These are phyloP conservation scores for Globisporangium nagaii DNA, from an alignment of 352 stramenopile genomes.

Conservation along the genomic window DNA sequence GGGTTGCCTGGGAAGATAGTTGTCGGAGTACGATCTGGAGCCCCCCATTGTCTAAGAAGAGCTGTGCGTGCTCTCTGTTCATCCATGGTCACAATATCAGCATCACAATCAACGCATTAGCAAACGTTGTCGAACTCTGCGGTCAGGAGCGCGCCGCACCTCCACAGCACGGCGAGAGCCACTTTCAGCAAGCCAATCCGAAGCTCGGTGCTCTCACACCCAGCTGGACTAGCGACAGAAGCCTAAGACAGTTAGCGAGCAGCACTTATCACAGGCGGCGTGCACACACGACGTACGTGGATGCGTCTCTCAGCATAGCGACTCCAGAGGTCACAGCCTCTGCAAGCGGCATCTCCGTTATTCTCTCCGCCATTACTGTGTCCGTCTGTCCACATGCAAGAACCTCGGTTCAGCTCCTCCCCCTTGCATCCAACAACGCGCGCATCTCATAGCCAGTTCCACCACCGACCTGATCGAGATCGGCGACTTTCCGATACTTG, in stretches of 20 bases:
- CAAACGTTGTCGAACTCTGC: too few relatives aligned
- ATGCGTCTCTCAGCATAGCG: background rate
- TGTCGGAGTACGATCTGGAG: background rate
- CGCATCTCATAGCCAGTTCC: background rate
- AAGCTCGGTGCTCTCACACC: conserved; percentile 1
- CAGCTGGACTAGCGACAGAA: conserved; percentile 7
- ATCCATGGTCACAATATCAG: too few relatives aligned
- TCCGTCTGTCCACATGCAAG: background rate
- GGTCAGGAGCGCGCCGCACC: conserved; percentile 2
- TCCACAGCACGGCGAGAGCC: conserved; percentile 21
- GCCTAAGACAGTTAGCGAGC: background rate
- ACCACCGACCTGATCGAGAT: conserved; percentile 1
- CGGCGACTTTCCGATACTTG: background rate
- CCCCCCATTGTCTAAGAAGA: background rate
- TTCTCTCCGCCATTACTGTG: background rate
- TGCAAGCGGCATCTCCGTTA: background rate
- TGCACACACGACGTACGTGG: too few relatives aligned
- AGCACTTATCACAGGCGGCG: too few relatives aligned
- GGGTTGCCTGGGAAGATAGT: background rate
- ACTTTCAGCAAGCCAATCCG: conserved; percentile 16
- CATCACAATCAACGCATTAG: too few relatives aligned
- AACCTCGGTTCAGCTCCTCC: background rate
- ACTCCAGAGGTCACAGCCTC: background rate
- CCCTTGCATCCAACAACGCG: background rate
- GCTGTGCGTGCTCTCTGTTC: background rate